Base-by-base conservation (phyloP, 768 basidiomycete genomes). In the Lactarius psammicola region DNA sequence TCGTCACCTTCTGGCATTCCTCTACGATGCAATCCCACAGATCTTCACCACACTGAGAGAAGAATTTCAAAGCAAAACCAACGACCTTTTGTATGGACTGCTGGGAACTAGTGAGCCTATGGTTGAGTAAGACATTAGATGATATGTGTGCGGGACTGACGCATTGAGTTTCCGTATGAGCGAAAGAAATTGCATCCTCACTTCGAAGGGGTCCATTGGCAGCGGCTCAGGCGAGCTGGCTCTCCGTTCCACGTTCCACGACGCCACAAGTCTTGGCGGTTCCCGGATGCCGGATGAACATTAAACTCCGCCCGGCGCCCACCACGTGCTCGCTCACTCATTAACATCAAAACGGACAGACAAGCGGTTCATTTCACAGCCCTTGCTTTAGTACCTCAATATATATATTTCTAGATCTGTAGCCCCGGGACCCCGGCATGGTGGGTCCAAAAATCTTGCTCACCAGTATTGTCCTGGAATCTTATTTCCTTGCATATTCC, bases 21-120 rank as follows among this genome's bases (percentile, higher is more conserved):
- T 96, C 94, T 30, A 94, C 77, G 44, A 96, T 84, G 71, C 94
- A 95, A 70, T 95, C 94, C 95, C 94, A 96, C 13, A 96, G 76
- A 75, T 97, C 94, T 71, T 96, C 94, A 7, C 92, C 94, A 63
- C 93, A 95, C 63, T 84, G 84, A 6, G 88, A 80, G 61, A 89
- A 94, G 72, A 90, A 88, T 74, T 94, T 94, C 62, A 95, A 80
- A 0, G 93, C 92, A 71, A 87, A 95, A 10, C 83, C 81, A 36
- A 95, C 94, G 40, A 91, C 89, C 75, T 89, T 92, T 75, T 92
- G 90, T 60, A 95, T 95, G 15, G 92, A 94, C 72, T 86, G 87
- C 72, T 94, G 92, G 33, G 92, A 87, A 71, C 90, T 93, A 66
- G 63, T 70, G 59, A 71, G 72, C 67, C 36, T n/a, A 64, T 58